These are phyloP conservation scores for Lobulomyces angularis DNA, from an alignment of 192 early-diverging fungal genomes.

Conservation along the genomic window DNA sequence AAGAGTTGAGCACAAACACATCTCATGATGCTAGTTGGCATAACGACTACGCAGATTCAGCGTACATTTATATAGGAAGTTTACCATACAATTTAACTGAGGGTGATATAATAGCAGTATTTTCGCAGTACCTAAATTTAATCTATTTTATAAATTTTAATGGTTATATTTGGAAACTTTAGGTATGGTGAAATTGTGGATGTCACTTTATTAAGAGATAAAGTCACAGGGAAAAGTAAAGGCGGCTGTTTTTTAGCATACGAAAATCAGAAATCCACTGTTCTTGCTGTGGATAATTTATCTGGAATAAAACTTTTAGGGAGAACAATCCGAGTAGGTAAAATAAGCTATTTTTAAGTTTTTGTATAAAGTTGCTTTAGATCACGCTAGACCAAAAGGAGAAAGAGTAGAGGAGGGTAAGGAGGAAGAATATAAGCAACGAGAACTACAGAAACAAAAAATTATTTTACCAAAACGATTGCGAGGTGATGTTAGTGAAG, in stretches of 20 bases:
- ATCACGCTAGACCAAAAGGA: constrained; percentile 2
- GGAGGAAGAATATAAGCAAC: neutral
- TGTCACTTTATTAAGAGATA: constrained; percentile 75
- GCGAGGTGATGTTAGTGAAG: no score
- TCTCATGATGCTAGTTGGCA: no score
- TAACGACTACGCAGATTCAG: no score
- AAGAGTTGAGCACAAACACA: no score
- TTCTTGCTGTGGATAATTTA: constrained; percentile 91
- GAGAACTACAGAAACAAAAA: no score
- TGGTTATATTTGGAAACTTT: no score
- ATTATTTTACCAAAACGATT: no score
- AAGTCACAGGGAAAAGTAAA: constrained; percentile 71
- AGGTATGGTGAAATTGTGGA: constrained; percentile 84
- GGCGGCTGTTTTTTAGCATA: constrained; percentile 85
- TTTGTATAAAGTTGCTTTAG: constrained; percentile 1
- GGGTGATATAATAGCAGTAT: constrained; percentile 83
- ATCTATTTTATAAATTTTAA: neutral
- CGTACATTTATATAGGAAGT: constrained; percentile 81
- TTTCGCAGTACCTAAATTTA: constrained; percentile 74
- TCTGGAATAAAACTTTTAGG: constrained; percentile 68
- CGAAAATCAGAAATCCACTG: constrained; percentile 81
- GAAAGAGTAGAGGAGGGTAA: neutral
- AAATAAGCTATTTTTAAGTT: neutral
- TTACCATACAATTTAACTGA: constrained; percentile 76
- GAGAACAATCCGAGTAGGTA: no score